Evolutionary conservation across 371 early-diverging fungal species (phyloP).

Genomic region (Blyttiomyces sp.): DNA sequence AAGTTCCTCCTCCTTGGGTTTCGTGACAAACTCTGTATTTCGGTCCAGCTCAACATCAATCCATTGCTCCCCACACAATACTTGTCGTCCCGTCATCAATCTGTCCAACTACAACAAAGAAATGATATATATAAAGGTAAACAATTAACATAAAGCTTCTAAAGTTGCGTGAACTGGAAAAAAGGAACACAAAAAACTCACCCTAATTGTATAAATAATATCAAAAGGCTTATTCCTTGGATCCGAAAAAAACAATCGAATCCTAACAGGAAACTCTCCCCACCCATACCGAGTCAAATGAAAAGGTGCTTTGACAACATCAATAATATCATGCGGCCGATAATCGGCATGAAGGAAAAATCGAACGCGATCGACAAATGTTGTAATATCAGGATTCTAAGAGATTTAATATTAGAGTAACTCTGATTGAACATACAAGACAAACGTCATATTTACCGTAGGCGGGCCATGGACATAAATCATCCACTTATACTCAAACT

Average conservation of each 20-base stretch:
- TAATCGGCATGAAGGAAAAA: constrained; percentile 88
- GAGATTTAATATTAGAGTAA: not conserved
- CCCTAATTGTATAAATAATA: constrained; percentile 77
- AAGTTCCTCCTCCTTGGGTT: not conserved
- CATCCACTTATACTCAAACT: constrained; percentile 86
- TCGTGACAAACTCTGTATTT: constrained; percentile 61
- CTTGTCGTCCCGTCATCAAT: constrained; percentile 63
- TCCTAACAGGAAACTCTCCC: constrained; percentile 90
- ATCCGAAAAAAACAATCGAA: constrained; percentile 78
- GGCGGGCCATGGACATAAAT: constrained; percentile 70
- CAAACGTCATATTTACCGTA: constrained; percentile 24
- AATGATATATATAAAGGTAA: not conserved
- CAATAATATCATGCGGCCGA: constrained; percentile 81
- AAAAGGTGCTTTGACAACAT: constrained; percentile 75
- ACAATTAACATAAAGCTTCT: not conserved
- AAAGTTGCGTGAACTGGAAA: not conserved
- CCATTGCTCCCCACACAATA: constrained; percentile 67
- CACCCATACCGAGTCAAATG: constrained; percentile 82
- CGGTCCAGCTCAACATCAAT: constrained; percentile 83
- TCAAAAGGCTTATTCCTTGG: constrained; percentile 79
- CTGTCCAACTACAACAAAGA: constrained; percentile 62
- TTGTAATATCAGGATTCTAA: constrained; percentile 47
- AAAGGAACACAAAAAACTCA: constrained; percentile 26
- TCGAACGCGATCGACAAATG: constrained; percentile 77
- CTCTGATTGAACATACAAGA: not conserved